A percentile compares a stretch with the other conserved stretches of the same genome.
These are phyloP conservation scores for Dothistroma septosporum DNA, from an alignment of 2,329 filamentous ascomycete genomes.

Conservation along the genomic window DNA sequence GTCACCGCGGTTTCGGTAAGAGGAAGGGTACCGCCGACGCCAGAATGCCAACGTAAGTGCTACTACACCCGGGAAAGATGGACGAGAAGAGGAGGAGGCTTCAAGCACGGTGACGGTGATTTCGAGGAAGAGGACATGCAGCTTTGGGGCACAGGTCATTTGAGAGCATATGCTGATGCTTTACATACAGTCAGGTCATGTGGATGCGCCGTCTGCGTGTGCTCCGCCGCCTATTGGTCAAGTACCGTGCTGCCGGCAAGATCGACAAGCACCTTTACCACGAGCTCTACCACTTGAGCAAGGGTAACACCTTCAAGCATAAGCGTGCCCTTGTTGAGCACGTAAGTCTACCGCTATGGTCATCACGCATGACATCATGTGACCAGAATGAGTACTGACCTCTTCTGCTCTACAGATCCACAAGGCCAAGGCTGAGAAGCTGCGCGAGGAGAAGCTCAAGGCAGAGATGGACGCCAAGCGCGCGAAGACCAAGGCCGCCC, in stretches of 20 bases:
- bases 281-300: constrained; percentile 99
- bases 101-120: neutral
- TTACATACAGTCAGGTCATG: constrained; percentile 72
- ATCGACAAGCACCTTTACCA: constrained; percentile 99
- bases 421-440: constrained; percentile 99
- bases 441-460: constrained; percentile 91
- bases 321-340: constrained; percentile 99
- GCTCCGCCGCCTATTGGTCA: constrained; percentile 97
- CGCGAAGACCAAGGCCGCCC: constrained; percentile 99
- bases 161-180: constrained; percentile 27
- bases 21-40: constrained; percentile 99
- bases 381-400: constrained; percentile 16
- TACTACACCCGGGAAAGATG: constrained; percentile 4
- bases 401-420: constrained; percentile 67
- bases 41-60: constrained; percentile 91
- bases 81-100: constrained; percentile 3
- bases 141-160: neutral
- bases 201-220: constrained; percentile 99
- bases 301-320: constrained; percentile 99
- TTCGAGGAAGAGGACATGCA: neutral
- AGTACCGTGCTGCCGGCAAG: constrained; percentile 99
- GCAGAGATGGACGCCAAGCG: constrained; percentile 99
- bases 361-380: constrained; percentile 36
- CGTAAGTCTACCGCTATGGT: constrained; percentile 61
- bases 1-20: constrained; percentile 99